phyloP scores from a whole-genome alignment of 2,329 filamentous ascomycete genomes.

The Sporothrix humicola region DNA sequence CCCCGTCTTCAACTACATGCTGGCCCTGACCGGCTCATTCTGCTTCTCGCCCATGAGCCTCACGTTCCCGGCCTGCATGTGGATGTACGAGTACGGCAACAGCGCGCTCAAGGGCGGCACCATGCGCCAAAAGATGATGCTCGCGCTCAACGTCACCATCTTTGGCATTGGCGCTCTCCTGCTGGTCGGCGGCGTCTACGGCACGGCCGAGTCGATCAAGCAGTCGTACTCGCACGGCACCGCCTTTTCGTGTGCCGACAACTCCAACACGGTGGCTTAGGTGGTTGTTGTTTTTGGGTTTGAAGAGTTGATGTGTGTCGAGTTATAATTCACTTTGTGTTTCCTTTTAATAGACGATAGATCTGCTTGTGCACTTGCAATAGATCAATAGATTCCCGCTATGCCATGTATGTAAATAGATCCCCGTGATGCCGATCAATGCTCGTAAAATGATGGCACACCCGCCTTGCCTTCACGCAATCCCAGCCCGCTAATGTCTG shows the following conservation, averaged over 20 bases:
- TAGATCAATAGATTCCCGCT: neutral
- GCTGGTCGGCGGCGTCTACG: slow-evolving; percentile 27
- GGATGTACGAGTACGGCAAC: slow-evolving; percentile 30
- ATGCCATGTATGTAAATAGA: neutral
- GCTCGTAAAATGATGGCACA: neutral
- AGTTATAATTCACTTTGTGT: no score
- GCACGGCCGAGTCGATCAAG: slow-evolving; percentile 29
- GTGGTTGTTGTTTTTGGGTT: neutral
- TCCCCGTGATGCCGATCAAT: neutral
- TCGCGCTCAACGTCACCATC: slow-evolving; percentile 8
- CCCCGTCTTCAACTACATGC: slow-evolving; percentile 35
- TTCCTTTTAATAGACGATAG: no score
- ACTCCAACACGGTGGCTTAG: slow-evolving; percentile 28
- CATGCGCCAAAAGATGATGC: slow-evolving; percentile 20
- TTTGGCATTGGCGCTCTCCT: slow-evolving; percentile 17
- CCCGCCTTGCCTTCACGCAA: slow-evolving; percentile 28
- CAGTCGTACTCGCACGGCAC: slow-evolving; percentile 12
- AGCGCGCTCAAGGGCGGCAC: slow-evolving; percentile 16
- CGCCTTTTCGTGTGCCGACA: slow-evolving; percentile 25
- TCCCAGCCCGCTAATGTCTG: slow-evolving; percentile 61
- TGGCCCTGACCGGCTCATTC: slow-evolving; percentile 32
- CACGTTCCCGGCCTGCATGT: slow-evolving; percentile 31
- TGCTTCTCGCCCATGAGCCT: slow-evolving; percentile 39
- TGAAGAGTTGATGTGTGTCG: no score
- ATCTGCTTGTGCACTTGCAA: neutral